Percentiles rank a stretch among this genome's conserved stretches.
These are phyloP conservation scores for Laetiporus sulphureus DNA, from an alignment of 1,284 basidiomycete genomes.

Conservation along the genomic window DNA sequence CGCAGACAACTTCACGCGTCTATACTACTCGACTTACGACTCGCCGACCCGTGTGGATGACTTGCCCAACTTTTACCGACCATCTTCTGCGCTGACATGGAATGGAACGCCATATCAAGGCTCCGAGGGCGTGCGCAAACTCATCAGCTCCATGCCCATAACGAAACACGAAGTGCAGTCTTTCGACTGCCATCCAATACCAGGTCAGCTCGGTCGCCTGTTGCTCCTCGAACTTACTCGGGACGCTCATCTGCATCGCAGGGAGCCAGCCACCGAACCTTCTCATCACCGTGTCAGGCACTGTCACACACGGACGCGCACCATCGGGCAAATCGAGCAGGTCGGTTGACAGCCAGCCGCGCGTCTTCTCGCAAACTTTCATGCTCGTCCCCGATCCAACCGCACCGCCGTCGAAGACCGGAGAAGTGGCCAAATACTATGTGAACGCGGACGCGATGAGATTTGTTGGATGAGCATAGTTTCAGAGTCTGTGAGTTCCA, in stretches of 20 bases:
- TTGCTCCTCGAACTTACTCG: constrained; percentile 1
- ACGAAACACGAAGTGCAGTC: constrained; percentile 80
- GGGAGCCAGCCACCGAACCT: constrained; percentile 73
- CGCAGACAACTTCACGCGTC: constrained; percentile 69
- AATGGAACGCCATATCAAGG: constrained; percentile 80
- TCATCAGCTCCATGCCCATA: constrained; percentile 62
- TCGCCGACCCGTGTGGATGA: constrained; percentile 61
- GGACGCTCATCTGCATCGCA: constrained; percentile 24
- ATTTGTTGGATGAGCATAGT: constrained; percentile 54
- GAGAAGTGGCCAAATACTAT: constrained; percentile 75
- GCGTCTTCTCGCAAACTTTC: constrained; percentile 82
- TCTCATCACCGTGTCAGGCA: constrained; percentile 71
- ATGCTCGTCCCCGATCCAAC: constrained; percentile 72
- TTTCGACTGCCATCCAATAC: constrained; percentile 83
- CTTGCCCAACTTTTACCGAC: constrained; percentile 72
- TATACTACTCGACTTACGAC: constrained; percentile 77
- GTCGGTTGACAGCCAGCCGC: constrained; percentile 66
- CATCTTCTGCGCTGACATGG: constrained; percentile 72
- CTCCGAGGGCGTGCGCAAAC: constrained; percentile 54
- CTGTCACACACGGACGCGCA: constrained; percentile 65
- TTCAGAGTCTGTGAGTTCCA: no score
- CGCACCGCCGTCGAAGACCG: constrained; percentile 52
- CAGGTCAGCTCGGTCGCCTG: constrained; percentile 41
- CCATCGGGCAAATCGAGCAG: constrained; percentile 46
- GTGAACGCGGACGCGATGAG: constrained; percentile 68